Evolutionary conservation across 1,284 basidiomycete species (phyloP), one percentile per base, ranked within the genome.

Genomic region (Ganoderma meredithae): DNA sequence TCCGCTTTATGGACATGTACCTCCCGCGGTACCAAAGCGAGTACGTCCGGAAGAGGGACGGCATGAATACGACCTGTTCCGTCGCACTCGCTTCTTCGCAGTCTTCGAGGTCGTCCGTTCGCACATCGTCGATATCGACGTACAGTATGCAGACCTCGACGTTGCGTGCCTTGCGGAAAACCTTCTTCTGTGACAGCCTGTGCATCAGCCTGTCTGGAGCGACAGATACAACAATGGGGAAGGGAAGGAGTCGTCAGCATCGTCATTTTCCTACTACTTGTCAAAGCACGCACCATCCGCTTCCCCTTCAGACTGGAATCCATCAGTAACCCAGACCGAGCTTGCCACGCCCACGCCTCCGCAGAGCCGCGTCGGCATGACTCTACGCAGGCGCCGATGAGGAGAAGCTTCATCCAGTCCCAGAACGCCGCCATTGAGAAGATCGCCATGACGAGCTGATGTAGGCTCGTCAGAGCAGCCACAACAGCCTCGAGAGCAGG

Each of bases 331-430:
- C 79, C 88, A 91, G 74, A 92, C 87, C 77, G 39, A 85, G 40
- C 47, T 77, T 79, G n/a, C n/a, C n/a, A n/a, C 36, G 79, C 69
- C 81, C 88, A 92, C 1, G 80, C 44, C 1, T 80, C 74, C 36
- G 81, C 77, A 4, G 81, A 74, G 10, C 83, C 43, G 2, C 90
- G 85, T 22, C 90, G 85, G 49, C 81, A 81, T 0, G 81, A 84
- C 76, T 92, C 91, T 58, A 93, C 77, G 33, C 85, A 71, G 22
- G 86, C 85, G 56, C 91, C 91, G 49, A 92, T 77, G 19, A 89
- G 73, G 61, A 91, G 74, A 62, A 93, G 81, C 73, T 91, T 87
- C 7, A 87, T 66, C 86, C 90, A 91, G 74, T 93, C 89, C 19
- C 82, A 79, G 12, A 91, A 74, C 1, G 86, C 88, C 33, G 85